phyloP scores from a whole-genome alignment of 2,329 filamentous ascomycete genomes.

The Paecilomyces fulvus region DNA sequence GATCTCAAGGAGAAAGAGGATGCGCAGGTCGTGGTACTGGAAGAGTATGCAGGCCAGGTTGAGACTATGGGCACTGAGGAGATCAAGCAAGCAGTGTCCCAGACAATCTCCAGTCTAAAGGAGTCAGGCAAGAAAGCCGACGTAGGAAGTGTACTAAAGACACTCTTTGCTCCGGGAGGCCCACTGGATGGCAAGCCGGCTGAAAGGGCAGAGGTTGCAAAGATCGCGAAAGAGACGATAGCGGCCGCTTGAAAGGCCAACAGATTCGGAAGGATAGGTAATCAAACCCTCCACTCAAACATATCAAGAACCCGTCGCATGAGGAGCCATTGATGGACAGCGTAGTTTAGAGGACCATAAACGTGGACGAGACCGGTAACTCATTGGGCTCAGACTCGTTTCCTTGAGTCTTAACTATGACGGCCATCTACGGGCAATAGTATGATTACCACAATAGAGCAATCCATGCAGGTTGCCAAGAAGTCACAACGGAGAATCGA shows the following conservation, averaged over 20 bases:
- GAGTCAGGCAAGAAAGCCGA: conserved; percentile 27
- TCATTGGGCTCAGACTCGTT: neutral
- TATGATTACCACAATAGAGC: neutral
- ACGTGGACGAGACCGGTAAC: neutral
- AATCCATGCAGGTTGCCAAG: neutral
- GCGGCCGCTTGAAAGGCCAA: conserved; percentile 9
- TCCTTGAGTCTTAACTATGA: neutral
- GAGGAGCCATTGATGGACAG: neutral
- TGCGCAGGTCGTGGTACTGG: conserved; percentile 33
- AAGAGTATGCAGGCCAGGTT: conserved; percentile 37
- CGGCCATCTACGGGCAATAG: too few relatives aligned
- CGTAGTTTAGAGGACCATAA: neutral
- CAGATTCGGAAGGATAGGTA: neutral
- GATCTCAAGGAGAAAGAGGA: conserved; percentile 41
- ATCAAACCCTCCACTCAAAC: neutral
- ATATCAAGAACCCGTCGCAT: neutral
- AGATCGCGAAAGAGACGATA: conserved; percentile 30
- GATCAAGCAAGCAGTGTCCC: conserved; percentile 27
- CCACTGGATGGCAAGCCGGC: conserved; percentile 36
- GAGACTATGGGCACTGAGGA: conserved; percentile 34
- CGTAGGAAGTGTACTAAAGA: conserved; percentile 33
- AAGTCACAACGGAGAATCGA: neutral
- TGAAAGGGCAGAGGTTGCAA: conserved; percentile 33
- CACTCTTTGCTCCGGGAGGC: conserved; percentile 33
- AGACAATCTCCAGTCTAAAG: conserved; percentile 27